phyloP scores from a whole-genome alignment of 2,329 filamentous ascomycete species.

The Arthrobotrys iridis region DNA sequence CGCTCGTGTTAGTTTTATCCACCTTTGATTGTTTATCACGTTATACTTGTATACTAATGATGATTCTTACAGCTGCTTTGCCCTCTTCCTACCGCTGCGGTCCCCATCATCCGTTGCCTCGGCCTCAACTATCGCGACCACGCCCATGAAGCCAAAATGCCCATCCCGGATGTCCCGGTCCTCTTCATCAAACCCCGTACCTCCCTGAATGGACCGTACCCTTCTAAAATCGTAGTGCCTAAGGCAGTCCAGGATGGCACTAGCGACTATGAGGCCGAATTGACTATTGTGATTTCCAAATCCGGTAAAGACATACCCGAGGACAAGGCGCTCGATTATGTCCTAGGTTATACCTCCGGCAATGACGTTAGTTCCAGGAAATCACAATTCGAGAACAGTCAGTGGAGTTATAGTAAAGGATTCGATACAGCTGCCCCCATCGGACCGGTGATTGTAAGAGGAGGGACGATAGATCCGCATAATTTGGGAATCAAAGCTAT shows the following conservation, averaged over 20 bases:
- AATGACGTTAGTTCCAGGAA: slow-evolving; percentile 75
- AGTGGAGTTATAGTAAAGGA: slow-evolving; percentile 77
- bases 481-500: slow-evolving; percentile 65
- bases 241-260: slow-evolving; percentile 72
- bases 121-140: slow-evolving; percentile 78
- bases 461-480: slow-evolving; percentile 69
- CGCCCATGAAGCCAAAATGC: slow-evolving; percentile 74
- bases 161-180: slow-evolving; percentile 76
- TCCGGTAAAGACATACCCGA: slow-evolving; percentile 73
- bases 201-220: slow-evolving; percentile 68
- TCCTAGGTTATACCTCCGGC: slow-evolving; percentile 78
- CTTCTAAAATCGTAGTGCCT: slow-evolving; percentile 70
- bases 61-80: slow-evolving; percentile 27
- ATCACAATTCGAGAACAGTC: slow-evolving; percentile 79
- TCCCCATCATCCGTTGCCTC: slow-evolving; percentile 72
- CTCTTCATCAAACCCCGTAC: slow-evolving; percentile 78
- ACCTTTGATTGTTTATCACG: background rate
- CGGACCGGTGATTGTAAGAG: slow-evolving; percentile 75
- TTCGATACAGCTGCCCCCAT: slow-evolving; percentile 80
- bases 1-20: slow-evolving; percentile 55
- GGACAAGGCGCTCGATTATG: slow-evolving; percentile 73
- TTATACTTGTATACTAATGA: background rate
- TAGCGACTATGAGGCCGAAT: slow-evolving; percentile 82
- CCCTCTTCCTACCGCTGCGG: slow-evolving; percentile 13
- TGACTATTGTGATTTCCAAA: slow-evolving; percentile 77